A percentile compares a stretch with the other conserved stretches of the same genome.
Conservation (phyloP, 1,284 basidiomycete species). For the Pisolithus thermaeus region DNA sequence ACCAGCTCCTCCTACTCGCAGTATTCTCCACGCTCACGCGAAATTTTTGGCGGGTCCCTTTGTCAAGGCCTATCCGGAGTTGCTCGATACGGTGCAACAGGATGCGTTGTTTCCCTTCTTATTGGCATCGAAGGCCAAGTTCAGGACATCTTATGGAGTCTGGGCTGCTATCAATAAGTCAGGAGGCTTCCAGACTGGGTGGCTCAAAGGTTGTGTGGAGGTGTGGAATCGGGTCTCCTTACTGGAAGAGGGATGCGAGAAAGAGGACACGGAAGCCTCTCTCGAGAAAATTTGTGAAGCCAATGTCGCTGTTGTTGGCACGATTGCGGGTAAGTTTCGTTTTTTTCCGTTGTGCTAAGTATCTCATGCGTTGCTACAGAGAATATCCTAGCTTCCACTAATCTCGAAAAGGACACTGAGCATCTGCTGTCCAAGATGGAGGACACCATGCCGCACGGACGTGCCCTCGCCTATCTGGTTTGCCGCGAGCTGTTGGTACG, state of each 20-base stretch:
- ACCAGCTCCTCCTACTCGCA: constrained; percentile 42
- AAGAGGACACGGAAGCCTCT: constrained; percentile 27
- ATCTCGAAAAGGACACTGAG: constrained; percentile 30
- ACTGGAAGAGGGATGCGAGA: constrained; percentile 21
- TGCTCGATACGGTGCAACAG: constrained; percentile 47
- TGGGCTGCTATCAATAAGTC: constrained; percentile 54
- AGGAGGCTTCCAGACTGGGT: constrained; percentile 16
- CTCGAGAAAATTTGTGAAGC: constrained; percentile 43
- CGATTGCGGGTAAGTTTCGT: constrained; percentile 56
- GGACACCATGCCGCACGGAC: constrained; percentile 44
- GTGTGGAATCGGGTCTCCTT: constrained; percentile 29
- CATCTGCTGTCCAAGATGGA: constrained; percentile 46
- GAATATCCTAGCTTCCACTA: constrained; percentile 51
- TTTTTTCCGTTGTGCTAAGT: not conserved
- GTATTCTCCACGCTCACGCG: constrained; percentile 54
- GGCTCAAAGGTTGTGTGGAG: constrained; percentile 42
- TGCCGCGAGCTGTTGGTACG: constrained; percentile 48
- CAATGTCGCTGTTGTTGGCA: constrained; percentile 48
- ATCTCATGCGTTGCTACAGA: constrained; percentile 33
- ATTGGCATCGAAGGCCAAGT: constrained; percentile 64
- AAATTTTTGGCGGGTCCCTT: constrained; percentile 56
- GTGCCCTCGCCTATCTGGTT: constrained; percentile 56
- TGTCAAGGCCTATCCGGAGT: constrained; percentile 28
- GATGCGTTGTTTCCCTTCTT: constrained; percentile 67
- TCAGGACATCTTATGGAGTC: constrained; percentile 53